Evolutionary conservation across 495 filamentous ascomycete genomes (phyloP).

Genomic region (Penicillium alfredii): DNA sequence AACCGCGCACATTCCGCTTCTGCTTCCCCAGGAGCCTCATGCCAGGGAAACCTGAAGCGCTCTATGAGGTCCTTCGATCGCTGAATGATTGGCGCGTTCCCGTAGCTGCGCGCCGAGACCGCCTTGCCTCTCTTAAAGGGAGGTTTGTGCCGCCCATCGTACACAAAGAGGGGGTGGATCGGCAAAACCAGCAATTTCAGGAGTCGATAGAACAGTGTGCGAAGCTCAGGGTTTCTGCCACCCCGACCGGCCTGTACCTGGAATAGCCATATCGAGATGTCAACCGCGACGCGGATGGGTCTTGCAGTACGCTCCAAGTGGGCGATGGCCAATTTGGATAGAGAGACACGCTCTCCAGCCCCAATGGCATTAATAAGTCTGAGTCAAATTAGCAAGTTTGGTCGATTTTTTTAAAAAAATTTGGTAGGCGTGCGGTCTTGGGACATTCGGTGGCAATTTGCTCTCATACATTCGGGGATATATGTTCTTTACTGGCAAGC

Average conservation of each 20-base stretch:
- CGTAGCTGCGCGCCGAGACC: slow-evolving; percentile 33
- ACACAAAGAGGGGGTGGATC: slow-evolving; percentile 89
- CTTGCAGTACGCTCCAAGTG: slow-evolving; percentile 63
- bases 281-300: slow-evolving; percentile 83
- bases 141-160: slow-evolving; percentile 88
- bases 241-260: slow-evolving; percentile 83
- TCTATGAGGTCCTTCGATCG: slow-evolving; percentile 73
- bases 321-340: slow-evolving; percentile 75
- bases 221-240: slow-evolving; percentile 82
- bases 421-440: no score
- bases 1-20: slow-evolving; percentile 93
- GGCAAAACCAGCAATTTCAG: slow-evolving; percentile 72
- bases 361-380: slow-evolving; percentile 91
- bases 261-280: slow-evolving; percentile 97
- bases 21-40: slow-evolving; percentile 90
- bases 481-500: slow-evolving; percentile 12
- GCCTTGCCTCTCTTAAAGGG: slow-evolving; percentile 76
- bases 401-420: no score
- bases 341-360: slow-evolving; percentile 67
- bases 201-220: slow-evolving; percentile 90
- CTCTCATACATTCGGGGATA: no score
- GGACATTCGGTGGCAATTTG: no score
- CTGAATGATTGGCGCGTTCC: slow-evolving; percentile 45
- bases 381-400: slow-evolving; percentile 13
- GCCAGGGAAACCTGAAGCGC: slow-evolving; percentile 76